Evolutionary conservation across 2,329 filamentous ascomycete species (phyloP), one percentile per base, ranked within the genome.

Genomic region (Plectosphaerella cucumerina): DNA sequence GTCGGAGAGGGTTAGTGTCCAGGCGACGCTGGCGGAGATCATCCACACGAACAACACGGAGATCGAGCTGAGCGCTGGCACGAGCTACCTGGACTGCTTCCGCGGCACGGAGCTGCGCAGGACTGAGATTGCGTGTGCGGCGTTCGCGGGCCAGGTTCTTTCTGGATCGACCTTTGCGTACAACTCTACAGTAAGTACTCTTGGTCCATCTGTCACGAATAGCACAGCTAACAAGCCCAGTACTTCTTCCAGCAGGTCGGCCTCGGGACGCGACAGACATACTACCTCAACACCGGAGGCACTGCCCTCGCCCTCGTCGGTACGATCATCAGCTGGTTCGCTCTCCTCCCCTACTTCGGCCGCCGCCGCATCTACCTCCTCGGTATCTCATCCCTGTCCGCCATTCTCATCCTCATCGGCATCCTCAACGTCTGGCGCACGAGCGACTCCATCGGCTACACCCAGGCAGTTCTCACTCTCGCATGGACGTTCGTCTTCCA

Each of bases 321-420:
- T 3, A 77, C 73, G 0, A 58, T 75, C 1, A 50, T 68, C 2
- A 73, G 72, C 2, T 80, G 74, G 75, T 51, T 66, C 6, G 48
- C 58, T 10, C 53, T 73, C 37, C 31, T 54, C 10, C 61, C 62
- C 0, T 59, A 67, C 3, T 68, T 76, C 47, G 76, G 76, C 21
- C 68, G 76, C 17, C 68, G 74, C 4, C 69, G 65, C 1, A 64
- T 76, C 4, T 72, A 79, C 49, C 62, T 76, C 20, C 60, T 60
- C 21, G 77, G 77, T n/a, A 69, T 74, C 33, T 66, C 68, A 3
- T 60, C 63, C 21, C 66, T 79, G 68, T 56, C 60, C 50, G 2
- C 56, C 34, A 62, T 66, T 0, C 63, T 75, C 2, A 68, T 72
- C 11, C 59, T 69, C 17, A 67, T 80, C n/a, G 67, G 74, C 0